Conservation (phyloP, 495 filamentous ascomycete species). For the Thermothielavioides terrestris region DNA sequence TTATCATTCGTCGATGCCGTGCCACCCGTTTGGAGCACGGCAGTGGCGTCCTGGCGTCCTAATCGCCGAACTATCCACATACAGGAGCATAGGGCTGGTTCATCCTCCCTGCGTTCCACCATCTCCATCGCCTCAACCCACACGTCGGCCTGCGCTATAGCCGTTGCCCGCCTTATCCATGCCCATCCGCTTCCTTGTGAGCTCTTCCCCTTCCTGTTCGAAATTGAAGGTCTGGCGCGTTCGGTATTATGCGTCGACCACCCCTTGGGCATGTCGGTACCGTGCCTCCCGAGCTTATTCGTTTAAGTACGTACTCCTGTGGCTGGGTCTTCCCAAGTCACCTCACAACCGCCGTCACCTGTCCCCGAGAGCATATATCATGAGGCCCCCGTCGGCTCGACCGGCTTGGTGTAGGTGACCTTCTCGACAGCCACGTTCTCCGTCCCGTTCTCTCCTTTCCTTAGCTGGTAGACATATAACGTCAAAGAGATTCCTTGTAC, state of each 20-base stretch:
- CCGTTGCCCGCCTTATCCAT: no score
- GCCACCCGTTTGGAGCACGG: no score
- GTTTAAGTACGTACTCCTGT: background rate
- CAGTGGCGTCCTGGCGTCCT: no score
- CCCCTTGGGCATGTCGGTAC: background rate
- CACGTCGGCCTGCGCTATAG: no score
- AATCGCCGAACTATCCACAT: no score
- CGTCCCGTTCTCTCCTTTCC: slow-evolving; percentile 76
- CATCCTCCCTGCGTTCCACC: no score
- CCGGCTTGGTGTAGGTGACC: slow-evolving; percentile 90
- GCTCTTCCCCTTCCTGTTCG: no score
- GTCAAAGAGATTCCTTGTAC: slow-evolving; percentile 97
- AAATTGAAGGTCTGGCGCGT: background rate
- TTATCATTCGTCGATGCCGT: no score
- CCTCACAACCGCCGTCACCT: background rate
- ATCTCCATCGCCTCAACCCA: no score
- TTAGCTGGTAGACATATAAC: slow-evolving; percentile 93
- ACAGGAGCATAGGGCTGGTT: no score
- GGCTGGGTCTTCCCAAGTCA: background rate
- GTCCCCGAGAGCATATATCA: slow-evolving; percentile 13
- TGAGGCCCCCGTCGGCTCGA: slow-evolving; percentile 39
- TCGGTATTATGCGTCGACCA: background rate
- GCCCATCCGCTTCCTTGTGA: no score
- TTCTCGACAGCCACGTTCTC: slow-evolving; percentile 96
- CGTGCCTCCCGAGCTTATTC: background rate